A percentile compares a stretch with the other conserved stretches of the same genome.
phyloP scores from a whole-genome alignment of 2,329 filamentous ascomycete species.

The Cytospora chrysosperma region DNA sequence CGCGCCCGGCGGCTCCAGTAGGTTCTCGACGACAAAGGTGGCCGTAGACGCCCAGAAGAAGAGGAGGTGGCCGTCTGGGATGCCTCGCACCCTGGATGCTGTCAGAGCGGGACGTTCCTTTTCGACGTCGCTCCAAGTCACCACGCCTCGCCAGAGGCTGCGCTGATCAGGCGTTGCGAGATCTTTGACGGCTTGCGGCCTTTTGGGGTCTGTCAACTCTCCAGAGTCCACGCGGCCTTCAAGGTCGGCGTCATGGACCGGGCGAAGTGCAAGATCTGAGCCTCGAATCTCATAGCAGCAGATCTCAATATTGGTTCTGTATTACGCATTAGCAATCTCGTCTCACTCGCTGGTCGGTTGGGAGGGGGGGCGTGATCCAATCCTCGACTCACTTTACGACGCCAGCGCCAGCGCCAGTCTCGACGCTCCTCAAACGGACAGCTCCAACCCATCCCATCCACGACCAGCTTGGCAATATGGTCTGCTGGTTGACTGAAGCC shows the following conservation, averaged over 20 bases:
- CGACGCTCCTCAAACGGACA: background rate
- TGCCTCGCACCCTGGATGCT: background rate
- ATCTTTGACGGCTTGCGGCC: background rate
- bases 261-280: background rate
- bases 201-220: background rate
- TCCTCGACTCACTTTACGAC: background rate
- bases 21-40: background rate
- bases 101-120: background rate
- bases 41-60: slow-evolving; percentile 7
- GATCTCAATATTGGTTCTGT: background rate
- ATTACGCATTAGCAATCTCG: background rate
- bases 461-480: slow-evolving; percentile 4
- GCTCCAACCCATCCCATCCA: slow-evolving; percentile 8
- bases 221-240: too few relatives aligned
- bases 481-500: background rate
- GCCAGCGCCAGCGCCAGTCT: too few relatives aligned
- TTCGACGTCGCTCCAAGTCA: background rate
- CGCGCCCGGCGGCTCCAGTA: background rate
- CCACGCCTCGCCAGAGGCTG: background rate
- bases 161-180: background rate
- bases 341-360: background rate
- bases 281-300: background rate
- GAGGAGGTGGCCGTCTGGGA: background rate
- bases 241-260: background rate
- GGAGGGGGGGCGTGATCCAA: too few relatives aligned